Evolutionary conservation across 2,329 filamentous ascomycete species (phyloP), one percentile per base, ranked within the genome.

Genomic region (Aspergillus arachidicola): DNA sequence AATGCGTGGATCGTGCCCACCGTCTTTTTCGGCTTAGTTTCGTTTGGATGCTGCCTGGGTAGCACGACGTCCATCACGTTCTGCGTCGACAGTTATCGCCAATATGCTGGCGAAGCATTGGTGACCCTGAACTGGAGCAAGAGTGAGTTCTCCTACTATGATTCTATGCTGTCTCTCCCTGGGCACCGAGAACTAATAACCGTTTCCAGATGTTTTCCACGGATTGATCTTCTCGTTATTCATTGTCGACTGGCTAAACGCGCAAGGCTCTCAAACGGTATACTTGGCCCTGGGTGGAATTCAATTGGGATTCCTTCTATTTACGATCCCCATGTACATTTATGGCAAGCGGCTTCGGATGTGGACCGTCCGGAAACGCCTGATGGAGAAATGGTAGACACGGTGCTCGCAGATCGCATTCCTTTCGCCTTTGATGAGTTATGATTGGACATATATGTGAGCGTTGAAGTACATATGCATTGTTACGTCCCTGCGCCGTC

Each of bases 111-210:
- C 23, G 94, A 98, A 78, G 94, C 94, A 3, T 84, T 98, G 38
- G 95, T 98, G 16, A 97, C 94, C 23, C 82, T 98, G 69, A 98
- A 97, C 73, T 95, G 97, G 73, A 89, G 88, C 79, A 98, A 98
- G 83, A 98, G 84, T 86, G 75, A 71, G 80, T 80, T 16, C 16
- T 19, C 50, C 7, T 28, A 14, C 5, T 6, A 36, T 36, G 6
- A 36, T 41, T 56, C 34, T 9, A 26, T 41, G 45, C 34, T n/a
- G 21, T 43, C 1, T n/a, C n/a, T 12, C 32, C 1, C 36, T 28
- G 14, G 32, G 28, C 43, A 2, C 65, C 70, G 71, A 71, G 67
- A 5, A 28, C 45, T 11, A 11, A 46, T 43, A 5, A 6, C 28
- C 19, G 4, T 12, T 19, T 26, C 32, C 50, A 85, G 83, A 97